Conservation (phyloP, 75 land plant genomes). For the Chamaecyparis obtusa region DNA sequence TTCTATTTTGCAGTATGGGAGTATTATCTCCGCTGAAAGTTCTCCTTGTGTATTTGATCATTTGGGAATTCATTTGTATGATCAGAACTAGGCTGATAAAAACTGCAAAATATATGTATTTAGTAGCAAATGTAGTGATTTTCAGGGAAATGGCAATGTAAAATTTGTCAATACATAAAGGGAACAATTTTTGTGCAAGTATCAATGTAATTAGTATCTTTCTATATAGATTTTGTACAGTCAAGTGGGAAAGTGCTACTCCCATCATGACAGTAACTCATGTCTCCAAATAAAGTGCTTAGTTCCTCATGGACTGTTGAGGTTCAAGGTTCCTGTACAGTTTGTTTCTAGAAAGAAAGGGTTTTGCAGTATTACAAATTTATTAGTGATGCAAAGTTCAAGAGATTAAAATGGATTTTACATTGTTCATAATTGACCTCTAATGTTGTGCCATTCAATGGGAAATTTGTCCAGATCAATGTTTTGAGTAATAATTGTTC, state of each 20-base stretch:
- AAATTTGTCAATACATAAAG: constrained; percentile 6
- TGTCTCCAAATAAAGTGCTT: not conserved
- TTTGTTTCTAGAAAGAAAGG: not conserved
- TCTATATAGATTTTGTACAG: not conserved
- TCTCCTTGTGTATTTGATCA: not conserved
- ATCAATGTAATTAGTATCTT: not conserved
- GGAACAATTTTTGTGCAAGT: not conserved
- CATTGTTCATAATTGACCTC: not conserved
- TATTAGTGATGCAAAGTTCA: not conserved
- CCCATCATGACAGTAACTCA: not conserved
- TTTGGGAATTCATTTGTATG: not conserved
- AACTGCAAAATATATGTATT: not conserved
- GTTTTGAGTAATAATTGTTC: not conserved
- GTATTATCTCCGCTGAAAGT: not conserved
- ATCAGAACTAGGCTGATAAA: not conserved
- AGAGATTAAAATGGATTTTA: not conserved
- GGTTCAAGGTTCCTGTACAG: not conserved
- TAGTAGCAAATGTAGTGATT: not conserved
- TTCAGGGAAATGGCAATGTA: constrained; percentile 2
- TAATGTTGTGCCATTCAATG: not conserved
- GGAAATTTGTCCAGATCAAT: not conserved
- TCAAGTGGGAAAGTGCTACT: not conserved
- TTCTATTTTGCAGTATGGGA: not conserved
- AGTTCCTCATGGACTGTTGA: constrained; percentile 1
- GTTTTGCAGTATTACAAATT: not conserved